These are phyloP conservation scores for Boletus speciosus DNA, from an alignment of 768 basidiomycete species.

Conservation along the genomic window DNA sequence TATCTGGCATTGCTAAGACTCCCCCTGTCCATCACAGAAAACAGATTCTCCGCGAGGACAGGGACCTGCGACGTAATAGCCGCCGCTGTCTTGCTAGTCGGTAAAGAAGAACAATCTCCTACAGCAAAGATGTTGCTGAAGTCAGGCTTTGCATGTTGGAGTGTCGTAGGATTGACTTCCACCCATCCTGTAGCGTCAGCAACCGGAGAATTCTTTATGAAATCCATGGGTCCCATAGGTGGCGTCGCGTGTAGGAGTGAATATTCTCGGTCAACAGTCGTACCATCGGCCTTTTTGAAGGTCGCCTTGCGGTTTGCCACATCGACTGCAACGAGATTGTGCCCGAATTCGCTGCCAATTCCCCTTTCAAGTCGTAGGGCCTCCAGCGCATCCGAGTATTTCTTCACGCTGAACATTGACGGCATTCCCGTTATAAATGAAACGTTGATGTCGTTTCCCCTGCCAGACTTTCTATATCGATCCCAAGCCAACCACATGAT, in stretches of 20 bases:
- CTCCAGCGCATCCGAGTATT: conserved; percentile 88
- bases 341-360: conserved; percentile 76
- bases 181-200: conserved; percentile 89
- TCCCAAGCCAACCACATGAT: conserved; percentile 99
- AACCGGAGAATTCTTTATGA: conserved; percentile 73
- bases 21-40: conserved; percentile 70
- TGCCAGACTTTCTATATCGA: conserved; percentile 58
- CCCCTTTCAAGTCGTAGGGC: conserved; percentile 72
- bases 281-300: conserved; percentile 76
- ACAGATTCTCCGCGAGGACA: conserved; percentile 85
- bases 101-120: conserved; percentile 90
- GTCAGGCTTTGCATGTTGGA: conserved; percentile 79
- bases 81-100: conserved; percentile 95
- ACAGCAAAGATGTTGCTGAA: conserved; percentile 82
- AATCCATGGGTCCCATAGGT: conserved; percentile 86
- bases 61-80: conserved; percentile 91
- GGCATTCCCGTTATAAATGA: conserved; percentile 91
- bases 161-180: conserved; percentile 73
- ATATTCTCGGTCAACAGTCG: conserved; percentile 69
- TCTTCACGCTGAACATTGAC: conserved; percentile 94
- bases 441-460: conserved; percentile 54
- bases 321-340: conserved; percentile 80
- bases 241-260: conserved; percentile 83
- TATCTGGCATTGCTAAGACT: conserved; percentile 67
- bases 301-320: conserved; percentile 69